Evolutionary conservation across 108 stramenopile genomes (phyloP).

Genomic region (Seminavis robusta): DNA sequence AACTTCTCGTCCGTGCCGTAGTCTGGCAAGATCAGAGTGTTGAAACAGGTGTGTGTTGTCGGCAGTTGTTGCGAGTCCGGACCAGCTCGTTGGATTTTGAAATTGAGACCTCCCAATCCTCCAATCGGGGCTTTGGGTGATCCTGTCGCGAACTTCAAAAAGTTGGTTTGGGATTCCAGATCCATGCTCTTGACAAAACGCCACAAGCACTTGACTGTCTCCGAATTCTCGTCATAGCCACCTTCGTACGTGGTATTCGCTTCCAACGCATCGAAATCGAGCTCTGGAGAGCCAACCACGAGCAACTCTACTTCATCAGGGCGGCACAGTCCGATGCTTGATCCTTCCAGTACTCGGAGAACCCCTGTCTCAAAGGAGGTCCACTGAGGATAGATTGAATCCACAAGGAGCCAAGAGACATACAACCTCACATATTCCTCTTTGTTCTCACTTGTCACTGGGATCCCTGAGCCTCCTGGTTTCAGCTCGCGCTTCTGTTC

Average conservation of each 20-base stretch:
- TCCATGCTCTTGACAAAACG: slow-evolving; percentile 49
- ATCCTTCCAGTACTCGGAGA: slow-evolving; percentile 63
- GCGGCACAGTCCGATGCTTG: slow-evolving; percentile 65
- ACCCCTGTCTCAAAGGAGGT: slow-evolving; percentile 77
- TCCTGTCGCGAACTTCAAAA: slow-evolving; percentile 91
- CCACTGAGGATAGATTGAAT: slow-evolving; percentile 70
- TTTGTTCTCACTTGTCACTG: slow-evolving; percentile 78
- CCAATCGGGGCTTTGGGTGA: slow-evolving; percentile 86
- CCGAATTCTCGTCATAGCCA: slow-evolving; percentile 56
- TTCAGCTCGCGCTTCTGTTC: slow-evolving; percentile 71
- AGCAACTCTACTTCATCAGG: slow-evolving; percentile 89
- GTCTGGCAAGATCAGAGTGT: slow-evolving; percentile 63
- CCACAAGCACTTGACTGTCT: slow-evolving; percentile 75
- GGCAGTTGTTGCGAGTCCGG: slow-evolving; percentile 85
- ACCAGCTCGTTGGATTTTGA: slow-evolving; percentile 90
- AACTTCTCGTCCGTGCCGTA: slow-evolving; percentile 66
- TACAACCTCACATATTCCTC: slow-evolving; percentile 88
- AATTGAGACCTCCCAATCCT: slow-evolving; percentile 79
- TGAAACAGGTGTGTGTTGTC: slow-evolving; percentile 94
- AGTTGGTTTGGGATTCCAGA: slow-evolving; percentile 53
- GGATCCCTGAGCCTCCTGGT: slow-evolving; percentile 71
- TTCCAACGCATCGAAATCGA: slow-evolving; percentile 84
- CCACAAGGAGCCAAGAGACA: slow-evolving; percentile 80
- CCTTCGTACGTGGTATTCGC: slow-evolving; percentile 76
- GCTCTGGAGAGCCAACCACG: slow-evolving; percentile 76